A percentile compares a stretch with the other conserved stretches of the same genome.
Conservation (phyloP, 352 stramenopile species). For the Pythium utonaiense region DNA sequence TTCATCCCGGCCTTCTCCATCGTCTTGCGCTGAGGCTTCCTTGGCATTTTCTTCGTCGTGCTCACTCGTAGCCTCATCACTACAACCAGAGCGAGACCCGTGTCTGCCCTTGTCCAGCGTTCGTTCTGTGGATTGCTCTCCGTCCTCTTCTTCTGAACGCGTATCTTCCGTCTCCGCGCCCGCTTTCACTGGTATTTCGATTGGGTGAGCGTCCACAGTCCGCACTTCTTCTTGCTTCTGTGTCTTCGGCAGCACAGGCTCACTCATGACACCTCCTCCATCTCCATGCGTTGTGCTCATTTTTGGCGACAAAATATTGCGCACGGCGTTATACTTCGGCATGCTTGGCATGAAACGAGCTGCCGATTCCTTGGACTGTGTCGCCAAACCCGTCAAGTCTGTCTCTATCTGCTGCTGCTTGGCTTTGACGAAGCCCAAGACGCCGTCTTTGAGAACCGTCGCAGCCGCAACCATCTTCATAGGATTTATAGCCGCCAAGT, state of each 20-base stretch:
- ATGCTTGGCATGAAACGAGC: constrained; percentile 23
- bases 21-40: neutral
- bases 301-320: constrained; percentile 29
- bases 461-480: constrained; percentile 31
- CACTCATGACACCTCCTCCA: neutral
- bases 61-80: neutral
- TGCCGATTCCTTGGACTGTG: constrained; percentile 38
- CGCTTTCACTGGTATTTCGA: neutral
- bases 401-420: constrained; percentile 38
- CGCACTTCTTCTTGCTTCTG: constrained; percentile 5
- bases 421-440: constrained; percentile 36
- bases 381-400: constrained; percentile 32
- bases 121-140: neutral
- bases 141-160: neutral
- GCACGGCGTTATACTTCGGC: constrained; percentile 32
- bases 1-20: neutral
- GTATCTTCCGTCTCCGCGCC: neutral
- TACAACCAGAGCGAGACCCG: neutral
- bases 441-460: constrained; percentile 26
- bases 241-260: neutral
- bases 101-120: neutral
- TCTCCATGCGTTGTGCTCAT: neutral
- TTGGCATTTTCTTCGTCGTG: neutral
- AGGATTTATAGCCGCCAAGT: constrained; percentile 16
- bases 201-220: neutral